These are phyloP conservation scores for Apiotrichum mycotoxinovorans DNA, from an alignment of 1,284 basidiomycete species.

Conservation along the genomic window DNA sequence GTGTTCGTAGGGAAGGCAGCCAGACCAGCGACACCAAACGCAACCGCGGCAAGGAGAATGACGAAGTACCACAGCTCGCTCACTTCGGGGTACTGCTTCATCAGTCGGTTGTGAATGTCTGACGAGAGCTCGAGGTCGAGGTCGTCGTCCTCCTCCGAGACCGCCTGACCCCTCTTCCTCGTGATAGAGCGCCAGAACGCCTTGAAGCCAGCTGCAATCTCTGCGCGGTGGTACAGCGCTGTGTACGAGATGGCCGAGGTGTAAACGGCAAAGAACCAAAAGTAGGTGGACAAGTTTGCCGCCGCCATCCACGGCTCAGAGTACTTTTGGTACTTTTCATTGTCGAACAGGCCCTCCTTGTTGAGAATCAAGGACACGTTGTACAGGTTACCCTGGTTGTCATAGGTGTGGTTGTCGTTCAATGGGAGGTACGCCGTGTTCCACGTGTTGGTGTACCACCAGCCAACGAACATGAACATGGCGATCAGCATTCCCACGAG, in stretches of 20 bases:
- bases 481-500: constrained; percentile 20
- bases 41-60: constrained; percentile 9
- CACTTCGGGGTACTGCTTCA: constrained; percentile 55
- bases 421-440: constrained; percentile 40
- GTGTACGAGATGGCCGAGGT: constrained; percentile 24
- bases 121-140: constrained; percentile 21
- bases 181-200: neutral
- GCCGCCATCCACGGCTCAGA: constrained; percentile 37
- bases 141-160: constrained; percentile 46
- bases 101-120: constrained; percentile 32
- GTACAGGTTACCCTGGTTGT: constrained; percentile 33
- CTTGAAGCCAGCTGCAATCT: constrained; percentile 40
- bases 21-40: constrained; percentile 11
- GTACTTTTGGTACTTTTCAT: constrained; percentile 35
- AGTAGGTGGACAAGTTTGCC: constrained; percentile 35
- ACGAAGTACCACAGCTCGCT: constrained; percentile 16
- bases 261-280: constrained; percentile 36
- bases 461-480: constrained; percentile 15
- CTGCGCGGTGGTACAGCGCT: constrained; percentile 47
- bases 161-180: neutral
- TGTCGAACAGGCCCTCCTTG: constrained; percentile 29
- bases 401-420: constrained; percentile 28
- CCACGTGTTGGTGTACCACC: constrained; percentile 30
- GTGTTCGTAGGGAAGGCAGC: constrained; percentile 9
- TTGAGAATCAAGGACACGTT: constrained; percentile 44